Conservation (phyloP, 2,329 filamentous ascomycete genomes). For the Colletotrichum simmondsii region DNA sequence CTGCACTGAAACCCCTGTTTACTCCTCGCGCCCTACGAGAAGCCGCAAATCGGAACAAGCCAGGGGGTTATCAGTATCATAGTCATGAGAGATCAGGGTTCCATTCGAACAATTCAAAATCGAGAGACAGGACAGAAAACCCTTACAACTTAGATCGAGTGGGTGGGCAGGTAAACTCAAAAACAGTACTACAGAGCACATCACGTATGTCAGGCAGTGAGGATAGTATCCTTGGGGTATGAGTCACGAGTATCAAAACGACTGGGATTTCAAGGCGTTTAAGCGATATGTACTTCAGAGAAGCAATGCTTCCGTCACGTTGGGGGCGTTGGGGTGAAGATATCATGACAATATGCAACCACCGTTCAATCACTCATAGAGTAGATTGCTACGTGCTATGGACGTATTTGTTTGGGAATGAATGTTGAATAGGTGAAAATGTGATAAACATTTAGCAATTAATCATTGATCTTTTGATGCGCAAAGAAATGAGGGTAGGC, state of each 20-base stretch:
- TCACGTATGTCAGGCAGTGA: constrained; percentile 1
- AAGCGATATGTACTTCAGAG: background rate
- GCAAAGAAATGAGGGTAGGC: too few species aligned
- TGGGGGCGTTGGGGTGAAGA: too few species aligned
- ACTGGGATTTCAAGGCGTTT: background rate
- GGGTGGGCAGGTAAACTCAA: background rate
- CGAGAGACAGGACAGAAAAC: background rate
- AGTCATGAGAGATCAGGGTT: background rate
- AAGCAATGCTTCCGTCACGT: background rate
- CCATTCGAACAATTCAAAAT: background rate
- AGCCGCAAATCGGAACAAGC: constrained; percentile 3
- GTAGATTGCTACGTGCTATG: too few species aligned
- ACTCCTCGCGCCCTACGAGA: constrained; percentile 39
- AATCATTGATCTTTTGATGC: too few species aligned
- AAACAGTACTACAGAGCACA: background rate
- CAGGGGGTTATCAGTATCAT: constrained; percentile 7
- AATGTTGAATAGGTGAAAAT: too few species aligned
- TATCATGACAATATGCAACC: too few species aligned
- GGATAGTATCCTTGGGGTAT: constrained; percentile 19
- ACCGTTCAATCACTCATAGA: too few species aligned
- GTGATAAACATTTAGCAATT: too few species aligned
- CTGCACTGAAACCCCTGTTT: constrained; percentile 61
- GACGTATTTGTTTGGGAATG: too few species aligned
- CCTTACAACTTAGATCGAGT: background rate
- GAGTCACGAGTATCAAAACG: background rate